phyloP scores from a whole-genome alignment of 2,329 filamentous ascomycete genomes.

The Pleomassaria siparia region DNA sequence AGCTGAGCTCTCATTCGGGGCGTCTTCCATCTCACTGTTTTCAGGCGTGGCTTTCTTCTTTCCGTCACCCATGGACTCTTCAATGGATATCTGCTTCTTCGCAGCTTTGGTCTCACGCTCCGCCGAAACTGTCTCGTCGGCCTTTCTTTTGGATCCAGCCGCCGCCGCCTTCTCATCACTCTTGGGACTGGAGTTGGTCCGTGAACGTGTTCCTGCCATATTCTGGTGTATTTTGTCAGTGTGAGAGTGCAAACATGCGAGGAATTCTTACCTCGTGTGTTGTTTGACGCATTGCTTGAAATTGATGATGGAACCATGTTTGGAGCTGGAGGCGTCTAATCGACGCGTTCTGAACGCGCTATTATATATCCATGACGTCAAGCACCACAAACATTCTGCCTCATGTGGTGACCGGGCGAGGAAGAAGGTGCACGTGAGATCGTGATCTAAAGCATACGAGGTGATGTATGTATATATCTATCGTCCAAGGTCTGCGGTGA shows the following conservation, averaged over 20 bases:
- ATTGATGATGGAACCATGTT: background rate
- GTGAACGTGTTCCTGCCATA: slow-evolving; percentile 35
- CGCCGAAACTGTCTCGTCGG: slow-evolving; percentile 36
- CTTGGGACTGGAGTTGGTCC: slow-evolving; percentile 23
- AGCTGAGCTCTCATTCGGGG: slow-evolving; percentile 4
- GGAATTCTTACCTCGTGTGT: background rate
- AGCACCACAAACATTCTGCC: background rate
- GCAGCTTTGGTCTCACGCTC: slow-evolving; percentile 47
- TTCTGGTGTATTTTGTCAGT: background rate
- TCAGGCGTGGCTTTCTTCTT: slow-evolving; percentile 35
- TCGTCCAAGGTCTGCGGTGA: no score
- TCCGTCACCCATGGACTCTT: slow-evolving; percentile 49
- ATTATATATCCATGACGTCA: background rate
- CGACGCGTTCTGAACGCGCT: background rate
- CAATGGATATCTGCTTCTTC: slow-evolving; percentile 56
- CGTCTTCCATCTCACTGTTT: slow-evolving; percentile 21
- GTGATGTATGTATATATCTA: no score
- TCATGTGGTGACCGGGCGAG: background rate
- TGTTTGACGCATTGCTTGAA: background rate
- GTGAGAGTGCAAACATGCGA: background rate
- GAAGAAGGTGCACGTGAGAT: no score
- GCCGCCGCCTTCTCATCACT: slow-evolving; percentile 33
- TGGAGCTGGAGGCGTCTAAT: background rate
- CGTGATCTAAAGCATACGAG: no score
- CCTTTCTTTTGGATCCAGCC: slow-evolving; percentile 46